These are phyloP conservation scores for Rhodofomes roseus DNA, from an alignment of 1,284 basidiomycete species.

Conservation along the genomic window DNA sequence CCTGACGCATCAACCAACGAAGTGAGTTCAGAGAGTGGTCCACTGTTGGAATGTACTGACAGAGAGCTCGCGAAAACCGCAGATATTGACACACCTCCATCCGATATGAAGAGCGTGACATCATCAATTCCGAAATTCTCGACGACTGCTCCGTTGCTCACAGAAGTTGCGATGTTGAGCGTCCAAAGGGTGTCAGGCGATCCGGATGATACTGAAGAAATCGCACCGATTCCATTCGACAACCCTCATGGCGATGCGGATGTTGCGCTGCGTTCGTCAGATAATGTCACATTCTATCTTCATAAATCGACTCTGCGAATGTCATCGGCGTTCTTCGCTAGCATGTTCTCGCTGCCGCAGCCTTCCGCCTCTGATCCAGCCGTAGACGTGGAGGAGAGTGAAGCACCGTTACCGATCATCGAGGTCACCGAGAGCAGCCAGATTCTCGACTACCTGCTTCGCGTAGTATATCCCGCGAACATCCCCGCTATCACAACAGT, in stretches of 20 bases:
- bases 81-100: no score
- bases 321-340: slow-evolving; percentile 22
- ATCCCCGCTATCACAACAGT: neutral
- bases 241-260: neutral
- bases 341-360: neutral
- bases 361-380: neutral
- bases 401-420: neutral
- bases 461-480: neutral
- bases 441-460: neutral
- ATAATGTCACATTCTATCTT: slow-evolving; percentile 13
- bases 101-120: no score
- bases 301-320: slow-evolving; percentile 6
- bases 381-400: neutral
- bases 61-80: no score
- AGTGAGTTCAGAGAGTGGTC: no score
- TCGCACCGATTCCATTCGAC: neutral
- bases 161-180: no score
- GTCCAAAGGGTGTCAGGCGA: no score
- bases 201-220: no score
- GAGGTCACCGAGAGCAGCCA: neutral
- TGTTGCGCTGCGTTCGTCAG: slow-evolving; percentile 18
- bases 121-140: no score
- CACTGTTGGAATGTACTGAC: no score
- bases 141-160: no score
- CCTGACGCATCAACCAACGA: no score